Evolutionary conservation across 148 eudicot species (phyloP).

Genomic region (Agrostemma githago): DNA sequence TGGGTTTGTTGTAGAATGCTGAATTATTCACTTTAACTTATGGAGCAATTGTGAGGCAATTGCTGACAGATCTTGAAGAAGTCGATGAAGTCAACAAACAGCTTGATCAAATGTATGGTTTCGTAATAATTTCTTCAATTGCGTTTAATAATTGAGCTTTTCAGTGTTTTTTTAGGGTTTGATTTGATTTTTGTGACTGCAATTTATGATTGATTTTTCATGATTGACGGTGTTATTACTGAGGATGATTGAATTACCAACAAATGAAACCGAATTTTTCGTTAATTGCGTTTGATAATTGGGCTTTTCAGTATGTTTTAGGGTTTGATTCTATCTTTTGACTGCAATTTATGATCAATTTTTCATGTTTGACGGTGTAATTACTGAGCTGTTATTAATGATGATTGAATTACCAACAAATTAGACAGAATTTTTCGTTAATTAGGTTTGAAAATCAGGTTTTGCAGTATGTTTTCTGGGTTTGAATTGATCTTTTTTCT

Average conservation of each 20-base stretch:
- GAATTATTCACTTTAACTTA: slow-evolving; percentile 91
- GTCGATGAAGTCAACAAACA: slow-evolving; percentile 96
- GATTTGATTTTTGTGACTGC: not conserved
- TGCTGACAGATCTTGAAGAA: slow-evolving; percentile 93
- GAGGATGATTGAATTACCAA: not conserved
- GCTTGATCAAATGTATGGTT: slow-evolving; percentile 77
- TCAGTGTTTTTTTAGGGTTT: not conserved
- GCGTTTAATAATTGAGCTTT: not conserved
- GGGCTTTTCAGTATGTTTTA: no score
- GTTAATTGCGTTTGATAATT: not conserved
- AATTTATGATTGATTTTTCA: not conserved
- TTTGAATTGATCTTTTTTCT: no score
- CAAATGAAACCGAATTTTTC: not conserved
- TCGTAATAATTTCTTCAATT: not conserved
- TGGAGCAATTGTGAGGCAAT: slow-evolving; percentile 96
- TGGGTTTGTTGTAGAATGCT: slow-evolving; percentile 47
- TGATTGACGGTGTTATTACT: not conserved
- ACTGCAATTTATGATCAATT: no score
- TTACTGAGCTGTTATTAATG: no score
- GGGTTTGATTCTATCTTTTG: no score
- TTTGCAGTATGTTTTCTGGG: no score
- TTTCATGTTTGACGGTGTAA: no score
- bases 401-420: no score
- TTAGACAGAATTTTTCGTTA: no score
- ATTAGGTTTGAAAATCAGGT: no score